Evolutionary conservation across 108 stramenopile species (phyloP).

Genomic region (Hondaea fermentalgiana): DNA sequence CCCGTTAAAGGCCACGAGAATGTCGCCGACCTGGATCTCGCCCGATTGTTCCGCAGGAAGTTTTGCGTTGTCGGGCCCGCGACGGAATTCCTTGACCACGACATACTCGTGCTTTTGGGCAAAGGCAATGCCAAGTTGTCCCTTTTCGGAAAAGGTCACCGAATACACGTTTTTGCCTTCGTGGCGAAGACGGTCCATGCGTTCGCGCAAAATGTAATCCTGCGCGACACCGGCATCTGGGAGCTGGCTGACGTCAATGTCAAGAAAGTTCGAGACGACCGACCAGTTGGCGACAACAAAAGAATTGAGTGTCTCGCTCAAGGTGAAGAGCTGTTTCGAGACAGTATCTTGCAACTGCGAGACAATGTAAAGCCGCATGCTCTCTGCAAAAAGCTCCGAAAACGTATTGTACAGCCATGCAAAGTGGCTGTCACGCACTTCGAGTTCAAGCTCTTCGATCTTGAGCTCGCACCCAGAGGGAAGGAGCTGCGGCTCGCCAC

Average conservation of each 20-base stretch:
- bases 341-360: neutral
- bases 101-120: neutral
- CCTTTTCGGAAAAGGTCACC: neutral
- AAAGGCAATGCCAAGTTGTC: neutral
- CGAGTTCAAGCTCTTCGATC: neutral
- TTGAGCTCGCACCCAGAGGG: neutral
- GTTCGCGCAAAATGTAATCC: neutral
- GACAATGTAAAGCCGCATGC: slow-evolving; percentile 4
- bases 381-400: neutral
- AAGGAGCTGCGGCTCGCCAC: neutral
- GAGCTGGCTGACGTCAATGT: neutral
- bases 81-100: slow-evolving; percentile 1
- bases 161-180: neutral
- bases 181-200: neutral
- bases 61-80: neutral
- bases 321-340: neutral
- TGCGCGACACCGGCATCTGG: neutral
- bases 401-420: slow-evolving; percentile 9
- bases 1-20: neutral
- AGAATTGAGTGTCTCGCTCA: neutral
- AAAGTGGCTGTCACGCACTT: neutral
- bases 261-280: neutral
- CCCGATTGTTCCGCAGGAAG: neutral
- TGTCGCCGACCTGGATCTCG: neutral
- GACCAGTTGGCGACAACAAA: neutral